A percentile compares a stretch with the other conserved stretches of the same genome.
These are phyloP conservation scores for Rostrohypoxylon terebratum DNA, from an alignment of 495 filamentous ascomycete species.

Conservation along the genomic window DNA sequence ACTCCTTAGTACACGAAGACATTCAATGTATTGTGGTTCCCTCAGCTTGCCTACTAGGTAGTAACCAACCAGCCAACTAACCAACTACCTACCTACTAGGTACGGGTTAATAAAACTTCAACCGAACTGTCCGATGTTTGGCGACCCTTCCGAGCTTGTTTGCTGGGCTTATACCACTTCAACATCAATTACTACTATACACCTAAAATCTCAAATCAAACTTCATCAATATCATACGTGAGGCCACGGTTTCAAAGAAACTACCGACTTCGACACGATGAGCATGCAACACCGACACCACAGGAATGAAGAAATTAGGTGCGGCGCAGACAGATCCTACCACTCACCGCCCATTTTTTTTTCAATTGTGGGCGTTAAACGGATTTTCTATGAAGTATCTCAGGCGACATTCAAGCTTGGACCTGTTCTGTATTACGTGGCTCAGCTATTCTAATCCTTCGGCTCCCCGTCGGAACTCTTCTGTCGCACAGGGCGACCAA, in stretches of 20 bases:
- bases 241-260: constrained; percentile 25
- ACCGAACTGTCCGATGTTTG: background rate
- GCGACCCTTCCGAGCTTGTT: constrained; percentile 6
- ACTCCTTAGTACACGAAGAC: too few species aligned
- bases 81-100: background rate
- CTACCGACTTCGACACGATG: constrained; percentile 13
- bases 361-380: background rate
- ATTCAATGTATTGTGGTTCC: too few species aligned
- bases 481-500: background rate
- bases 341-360: constrained; percentile 9
- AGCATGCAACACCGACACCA: background rate
- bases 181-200: constrained; percentile 17
- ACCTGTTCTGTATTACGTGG: background rate
- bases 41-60: too few species aligned
- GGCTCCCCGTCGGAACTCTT: constrained; percentile 7
- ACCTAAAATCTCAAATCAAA: background rate
- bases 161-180: background rate
- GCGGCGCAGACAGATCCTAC: background rate
- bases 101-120: constrained; percentile 8
- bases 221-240: background rate
- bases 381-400: background rate
- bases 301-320: background rate
- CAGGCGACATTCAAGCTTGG: background rate
- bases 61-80: too few species aligned
- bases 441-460: background rate